phyloP scores from a whole-genome alignment of 495 filamentous ascomycete species.

The Penicillium bovifimosum region DNA sequence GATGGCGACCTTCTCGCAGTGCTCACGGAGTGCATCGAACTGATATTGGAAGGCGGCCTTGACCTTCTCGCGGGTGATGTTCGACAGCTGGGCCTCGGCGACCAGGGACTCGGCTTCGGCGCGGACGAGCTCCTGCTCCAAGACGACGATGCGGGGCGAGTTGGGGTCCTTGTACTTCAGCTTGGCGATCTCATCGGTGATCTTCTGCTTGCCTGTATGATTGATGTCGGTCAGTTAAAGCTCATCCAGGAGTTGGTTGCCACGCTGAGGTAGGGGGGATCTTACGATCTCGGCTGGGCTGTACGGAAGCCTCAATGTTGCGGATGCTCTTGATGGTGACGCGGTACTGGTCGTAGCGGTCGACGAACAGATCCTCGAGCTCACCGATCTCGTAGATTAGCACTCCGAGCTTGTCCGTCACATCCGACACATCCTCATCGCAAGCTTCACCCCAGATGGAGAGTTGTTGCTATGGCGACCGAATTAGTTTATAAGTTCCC shows the following conservation, averaged over 20 bases:
- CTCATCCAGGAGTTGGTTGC: neutral
- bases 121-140: constrained; percentile 97
- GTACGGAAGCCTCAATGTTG: constrained; percentile 97
- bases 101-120: constrained; percentile 97
- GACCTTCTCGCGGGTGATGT: constrained; percentile 98
- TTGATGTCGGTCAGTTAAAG: constrained; percentile 5
- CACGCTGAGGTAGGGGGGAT: neutral
- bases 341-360: constrained; percentile 98
- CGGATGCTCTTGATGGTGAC: constrained; percentile 99
- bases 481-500: constrained; percentile 10
- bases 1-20: constrained; percentile 97
- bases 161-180: constrained; percentile 99
- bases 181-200: constrained; percentile 97
- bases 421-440: constrained; percentile 97
- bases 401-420: constrained; percentile 97
- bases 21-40: constrained; percentile 94
- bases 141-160: constrained; percentile 92
- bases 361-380: constrained; percentile 95
- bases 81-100: constrained; percentile 94
- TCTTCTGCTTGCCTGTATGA: constrained; percentile 83
- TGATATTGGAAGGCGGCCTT: constrained; percentile 98
- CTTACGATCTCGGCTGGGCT: constrained; percentile 94
- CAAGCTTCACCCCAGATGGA: constrained; percentile 96
- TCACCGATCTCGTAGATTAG: constrained; percentile 98
- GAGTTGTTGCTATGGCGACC: constrained; percentile 76